These are phyloP conservation scores for Calonectria leucothoes DNA, from an alignment of 2,329 filamentous ascomycete species.

Conservation along the genomic window DNA sequence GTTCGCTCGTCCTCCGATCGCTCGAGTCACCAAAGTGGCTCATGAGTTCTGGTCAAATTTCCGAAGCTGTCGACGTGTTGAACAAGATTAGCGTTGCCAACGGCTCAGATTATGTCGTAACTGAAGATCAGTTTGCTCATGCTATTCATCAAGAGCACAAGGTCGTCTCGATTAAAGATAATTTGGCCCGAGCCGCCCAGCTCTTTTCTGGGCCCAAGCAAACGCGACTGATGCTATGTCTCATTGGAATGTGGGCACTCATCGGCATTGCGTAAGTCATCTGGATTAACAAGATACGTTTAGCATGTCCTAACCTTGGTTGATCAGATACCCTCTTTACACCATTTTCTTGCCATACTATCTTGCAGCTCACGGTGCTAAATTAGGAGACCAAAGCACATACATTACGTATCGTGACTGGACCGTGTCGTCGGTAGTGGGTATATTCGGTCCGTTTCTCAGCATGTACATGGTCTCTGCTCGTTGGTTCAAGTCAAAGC, in stretches of 20 bases:
- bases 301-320: background rate
- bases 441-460: conserved; percentile 51
- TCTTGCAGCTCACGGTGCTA: conserved; percentile 50
- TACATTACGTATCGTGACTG: conserved; percentile 46
- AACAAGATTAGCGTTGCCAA: conserved; percentile 53
- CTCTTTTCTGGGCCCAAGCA: conserved; percentile 19
- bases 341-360: conserved; percentile 58
- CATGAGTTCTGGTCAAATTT: conserved; percentile 52
- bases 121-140: conserved; percentile 5
- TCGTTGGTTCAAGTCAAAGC: conserved; percentile 20
- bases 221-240: conserved; percentile 11
- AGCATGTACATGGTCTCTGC: conserved; percentile 52
- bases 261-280: conserved; percentile 51
- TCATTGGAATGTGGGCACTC: conserved; percentile 54
- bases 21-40: conserved; percentile 56
- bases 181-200: background rate
- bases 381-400: conserved; percentile 35
- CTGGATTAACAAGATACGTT: too few species aligned
- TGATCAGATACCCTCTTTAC: conserved; percentile 53
- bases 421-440: conserved; percentile 48
- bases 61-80: conserved; percentile 56
- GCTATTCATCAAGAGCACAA: background rate
- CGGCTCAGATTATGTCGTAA: conserved; percentile 10
- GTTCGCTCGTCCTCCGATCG: conserved; percentile 53
- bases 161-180: conserved; percentile 5